Base-by-base conservation (phyloP, 306 rosid species). In the Cucumis cinereus region DNA sequence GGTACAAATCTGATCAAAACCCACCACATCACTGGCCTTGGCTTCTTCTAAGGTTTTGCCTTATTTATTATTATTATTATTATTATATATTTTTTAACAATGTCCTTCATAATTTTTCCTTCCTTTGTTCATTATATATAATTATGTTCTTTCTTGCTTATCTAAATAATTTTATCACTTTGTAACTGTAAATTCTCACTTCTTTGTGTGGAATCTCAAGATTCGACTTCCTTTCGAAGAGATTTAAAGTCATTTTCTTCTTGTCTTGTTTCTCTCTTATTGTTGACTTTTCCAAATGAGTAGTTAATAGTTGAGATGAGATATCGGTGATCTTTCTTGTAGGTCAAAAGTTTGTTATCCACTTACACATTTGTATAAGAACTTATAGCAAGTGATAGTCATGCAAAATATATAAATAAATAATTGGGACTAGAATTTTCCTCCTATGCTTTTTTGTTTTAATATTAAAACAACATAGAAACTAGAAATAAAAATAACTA, bases 161-260 rank as follows among this genome's bases (percentile, higher is more conserved):
- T 40, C 60, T 26, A 16, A 71, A 47, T 26, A 49, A 73, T 64
- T 84, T 22, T 73, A 78, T 71, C 61, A 40, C 63, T 50, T 74
- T 78, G 80, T 56, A 76, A 79, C 80, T 55, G 69, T 81, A 64
- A 84, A 77, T 77, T 54, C 54, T 73, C 53, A 24, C 28, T 13
- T 69, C 36, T 35, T 63, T 63, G 47, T 7, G 26, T 55, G 62
- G 62, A 57, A 57, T 10, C 30, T 23, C 5, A 57, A 57, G 2
- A 57, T 57, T 57, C 33, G 2, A 22, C 7, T 57, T 22, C 8
- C 26, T 8, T 26, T 26, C 13, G n/a, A 59, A 59, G 38, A 59
- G 41, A 28, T 60, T 60, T 14, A 61, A 28, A 7, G 2, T 61
- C 0, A 19, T 61, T 55, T 3, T 20, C 15, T 10, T 0, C 23